Base-by-base conservation (phyloP, 331 rosid genomes). In the Ulmus americana region DNA sequence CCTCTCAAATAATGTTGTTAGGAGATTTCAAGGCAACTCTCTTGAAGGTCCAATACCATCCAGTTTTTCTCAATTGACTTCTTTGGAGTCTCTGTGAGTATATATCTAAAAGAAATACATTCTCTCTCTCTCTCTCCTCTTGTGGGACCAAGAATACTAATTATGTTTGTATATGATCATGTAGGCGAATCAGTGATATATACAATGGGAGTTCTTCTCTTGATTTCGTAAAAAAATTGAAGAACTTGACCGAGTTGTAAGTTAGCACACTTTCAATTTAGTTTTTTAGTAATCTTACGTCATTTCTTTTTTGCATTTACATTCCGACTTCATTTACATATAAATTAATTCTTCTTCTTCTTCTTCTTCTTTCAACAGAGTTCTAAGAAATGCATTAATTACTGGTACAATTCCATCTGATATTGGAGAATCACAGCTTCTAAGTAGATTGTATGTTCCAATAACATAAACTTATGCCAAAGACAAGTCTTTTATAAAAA, bases 1-100 rank as follows among this genome's bases (percentile, higher is more conserved):
- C 41, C 5, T 69, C n/a, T 16, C 14, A 22, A 41, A 51, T 59
- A 44, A 8, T 61, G 64, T 63, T 28, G 59, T 28, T 66, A 90
- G 97, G 94, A 79, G 84, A 76, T 77, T 90, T 70, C 81, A 85
- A 67, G 97, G 97, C 12, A 90, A 85, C 78, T 78, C 86, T 59
- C 83, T 90, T 15, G 70, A 79, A 68, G 92, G 95, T 48, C 79
- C 87, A 52, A 80, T 87, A 76, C 95, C 97, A 15, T 55, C 77
- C 1, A 65, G 85, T 44, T 80, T 87, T 73, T 80, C 85, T 50
- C 82, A 79, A 48, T 64, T 90, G 82, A 85, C 82, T 39, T 82
- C 83, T 55, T 52, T 85, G 65, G 41, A 50, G 10, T 76, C 85
- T 58, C 52, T 90, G 95, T 87, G 62, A 82, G 95, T 79, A 38